Percentiles rank a stretch among this genome's conserved stretches.
These are phyloP conservation scores for Stentor coeruleus DNA, from an alignment of 73 alveolate genomes.

Conservation along the genomic window DNA sequence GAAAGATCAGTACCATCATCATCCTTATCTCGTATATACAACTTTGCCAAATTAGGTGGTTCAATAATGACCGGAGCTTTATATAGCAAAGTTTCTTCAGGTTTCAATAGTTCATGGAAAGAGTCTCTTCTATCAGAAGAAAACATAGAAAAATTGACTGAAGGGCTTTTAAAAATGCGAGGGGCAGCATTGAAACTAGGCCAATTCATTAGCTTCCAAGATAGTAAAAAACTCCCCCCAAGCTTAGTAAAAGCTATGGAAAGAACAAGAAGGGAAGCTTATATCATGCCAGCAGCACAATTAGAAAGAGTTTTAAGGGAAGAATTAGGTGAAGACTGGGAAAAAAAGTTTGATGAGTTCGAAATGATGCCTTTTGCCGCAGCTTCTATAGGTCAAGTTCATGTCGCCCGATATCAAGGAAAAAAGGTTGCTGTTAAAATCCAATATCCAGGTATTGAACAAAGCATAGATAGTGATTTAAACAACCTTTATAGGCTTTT, in stretches of 20 bases:
- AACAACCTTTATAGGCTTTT: slow-evolving; percentile 53
- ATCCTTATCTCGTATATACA: slow-evolving; percentile 48
- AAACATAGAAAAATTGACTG: slow-evolving; percentile 54
- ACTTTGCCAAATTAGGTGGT: slow-evolving; percentile 61
- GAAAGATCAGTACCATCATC: slow-evolving; percentile 47
- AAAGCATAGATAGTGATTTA: slow-evolving; percentile 62
- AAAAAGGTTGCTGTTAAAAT: slow-evolving; percentile 67
- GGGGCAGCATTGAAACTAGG: slow-evolving; percentile 81
- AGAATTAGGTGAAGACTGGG: slow-evolving; percentile 64
- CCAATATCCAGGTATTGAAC: slow-evolving; percentile 57
- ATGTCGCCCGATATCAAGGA: slow-evolving; percentile 49
- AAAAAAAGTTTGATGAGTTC: slow-evolving; percentile 46
- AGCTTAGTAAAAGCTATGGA: slow-evolving; percentile 61
- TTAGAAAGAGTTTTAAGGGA: slow-evolving; percentile 44
- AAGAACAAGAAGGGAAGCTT: slow-evolving; percentile 69
- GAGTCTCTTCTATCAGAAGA: slow-evolving; percentile 49
- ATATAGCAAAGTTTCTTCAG: slow-evolving; percentile 38
- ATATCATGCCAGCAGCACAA: slow-evolving; percentile 65
- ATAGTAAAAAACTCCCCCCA: slow-evolving; percentile 52
- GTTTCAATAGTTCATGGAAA: slow-evolving; percentile 28
- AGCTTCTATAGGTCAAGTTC: slow-evolving; percentile 80
- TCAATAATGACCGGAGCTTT: slow-evolving; percentile 58
- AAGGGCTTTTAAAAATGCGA: slow-evolving; percentile 67
- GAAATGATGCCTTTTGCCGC: slow-evolving; percentile 70
- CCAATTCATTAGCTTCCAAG: slow-evolving; percentile 58